Evolutionary conservation across 495 filamentous ascomycete genomes (phyloP).

Genomic region (Hypoxylon rickii): DNA sequence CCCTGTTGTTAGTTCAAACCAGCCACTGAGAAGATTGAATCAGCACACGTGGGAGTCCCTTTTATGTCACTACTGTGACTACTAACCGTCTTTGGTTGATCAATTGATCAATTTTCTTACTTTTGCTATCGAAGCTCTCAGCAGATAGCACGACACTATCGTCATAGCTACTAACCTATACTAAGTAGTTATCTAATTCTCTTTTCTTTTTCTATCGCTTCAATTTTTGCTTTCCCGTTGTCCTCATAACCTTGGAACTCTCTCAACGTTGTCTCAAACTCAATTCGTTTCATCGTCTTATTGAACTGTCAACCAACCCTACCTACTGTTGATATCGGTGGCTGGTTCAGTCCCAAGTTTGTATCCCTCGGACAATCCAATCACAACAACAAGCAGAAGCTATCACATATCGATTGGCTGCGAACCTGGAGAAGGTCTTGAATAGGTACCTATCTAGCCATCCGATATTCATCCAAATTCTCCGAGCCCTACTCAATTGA

Average conservation of each 20-base stretch:
- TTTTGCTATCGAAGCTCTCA: slow-evolving; percentile 19
- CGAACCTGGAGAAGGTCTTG: slow-evolving; percentile 3
- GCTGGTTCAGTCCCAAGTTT: slow-evolving; percentile 9
- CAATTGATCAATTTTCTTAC: background rate
- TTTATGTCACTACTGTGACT: background rate
- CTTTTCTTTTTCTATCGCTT: slow-evolving; percentile 12
- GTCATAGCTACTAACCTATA: slow-evolving; percentile 25
- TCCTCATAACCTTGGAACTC: background rate
- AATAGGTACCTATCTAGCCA: too few relatives aligned
- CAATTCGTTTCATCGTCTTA: too few relatives aligned
- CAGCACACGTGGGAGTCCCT: slow-evolving; percentile 19
- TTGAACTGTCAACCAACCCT: too few relatives aligned
- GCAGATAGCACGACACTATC: slow-evolving; percentile 19
- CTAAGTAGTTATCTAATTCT: slow-evolving; percentile 10
- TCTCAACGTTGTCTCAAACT: too few relatives aligned
- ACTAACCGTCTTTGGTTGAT: slow-evolving; percentile 23
- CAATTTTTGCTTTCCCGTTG: slow-evolving; percentile 7
- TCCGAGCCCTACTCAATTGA: slow-evolving; percentile 7
- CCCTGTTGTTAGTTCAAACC: slow-evolving; percentile 2
- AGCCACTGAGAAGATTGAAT: slow-evolving; percentile 20
- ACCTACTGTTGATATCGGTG: slow-evolving; percentile 1
- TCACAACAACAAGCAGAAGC: slow-evolving; percentile 13
- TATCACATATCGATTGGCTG: slow-evolving; percentile 3
- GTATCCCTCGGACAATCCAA: slow-evolving; percentile 4
- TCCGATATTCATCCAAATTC: slow-evolving; percentile 11